phyloP scores from a whole-genome alignment of 768 basidiomycete genomes.

The Rubroboletus satanas region DNA sequence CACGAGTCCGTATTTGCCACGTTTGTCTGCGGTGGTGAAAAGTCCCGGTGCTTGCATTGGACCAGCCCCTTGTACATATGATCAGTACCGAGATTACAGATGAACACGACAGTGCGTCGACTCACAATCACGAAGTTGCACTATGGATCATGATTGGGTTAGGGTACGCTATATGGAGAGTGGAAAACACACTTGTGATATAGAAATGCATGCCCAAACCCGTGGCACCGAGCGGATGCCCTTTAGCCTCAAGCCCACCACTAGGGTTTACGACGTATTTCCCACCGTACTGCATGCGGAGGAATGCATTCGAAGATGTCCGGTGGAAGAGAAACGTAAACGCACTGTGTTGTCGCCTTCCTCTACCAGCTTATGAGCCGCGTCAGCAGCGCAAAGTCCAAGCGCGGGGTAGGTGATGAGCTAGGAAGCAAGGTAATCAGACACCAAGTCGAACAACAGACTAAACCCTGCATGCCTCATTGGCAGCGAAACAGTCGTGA shows the following conservation, averaged over 20 bases:
- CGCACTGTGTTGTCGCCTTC: constrained; percentile 74
- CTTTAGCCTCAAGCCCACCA: constrained; percentile 86
- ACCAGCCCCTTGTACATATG: constrained; percentile 61
- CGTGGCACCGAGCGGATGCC: constrained; percentile 80
- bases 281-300: constrained; percentile 60
- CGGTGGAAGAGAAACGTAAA: background rate
- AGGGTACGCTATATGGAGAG: background rate
- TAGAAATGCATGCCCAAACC: constrained; percentile 88
- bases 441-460: background rate
- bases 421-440: constrained; percentile 32
- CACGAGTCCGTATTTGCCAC: constrained; percentile 75
- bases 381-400: constrained; percentile 60
- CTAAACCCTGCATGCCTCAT: constrained; percentile 50
- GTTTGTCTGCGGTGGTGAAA: constrained; percentile 56
- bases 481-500: constrained; percentile 82
- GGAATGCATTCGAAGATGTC: background rate
- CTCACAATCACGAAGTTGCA: constrained; percentile 72
- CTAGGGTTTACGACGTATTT: constrained; percentile 84
- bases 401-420: constrained; percentile 80
- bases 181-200: constrained; percentile 56
- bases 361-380: constrained; percentile 73
- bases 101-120: background rate
- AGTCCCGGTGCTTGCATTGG: constrained; percentile 78
- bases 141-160: constrained; percentile 30
- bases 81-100: background rate